Evolutionary conservation across 2,329 filamentous ascomycete genomes (phyloP).

Genomic region (Didymella pomorum): DNA sequence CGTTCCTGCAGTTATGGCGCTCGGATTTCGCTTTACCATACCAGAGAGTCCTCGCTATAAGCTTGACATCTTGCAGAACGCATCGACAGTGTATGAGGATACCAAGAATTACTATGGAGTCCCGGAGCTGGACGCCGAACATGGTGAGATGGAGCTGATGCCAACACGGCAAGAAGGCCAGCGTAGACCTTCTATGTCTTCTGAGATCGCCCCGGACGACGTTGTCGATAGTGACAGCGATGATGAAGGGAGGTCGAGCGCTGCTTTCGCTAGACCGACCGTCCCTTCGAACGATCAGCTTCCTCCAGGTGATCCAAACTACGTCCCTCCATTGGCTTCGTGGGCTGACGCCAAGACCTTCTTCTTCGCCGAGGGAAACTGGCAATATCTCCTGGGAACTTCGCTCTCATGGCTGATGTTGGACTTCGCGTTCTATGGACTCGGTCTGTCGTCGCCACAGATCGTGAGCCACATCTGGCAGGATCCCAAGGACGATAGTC

Average conservation of each 20-base stretch:
- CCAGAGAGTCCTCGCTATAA: slow-evolving; percentile 53
- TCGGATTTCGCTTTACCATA: slow-evolving; percentile 52
- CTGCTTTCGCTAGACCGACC: slow-evolving; percentile 16
- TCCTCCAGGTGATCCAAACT: slow-evolving; percentile 54
- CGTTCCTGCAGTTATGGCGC: slow-evolving; percentile 36
- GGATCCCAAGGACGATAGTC: slow-evolving; percentile 22
- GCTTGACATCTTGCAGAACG: slow-evolving; percentile 51
- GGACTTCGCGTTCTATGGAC: slow-evolving; percentile 50
- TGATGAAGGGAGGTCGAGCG: slow-evolving; percentile 28
- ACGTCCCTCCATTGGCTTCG: slow-evolving; percentile 52
- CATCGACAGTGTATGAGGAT: slow-evolving; percentile 42
- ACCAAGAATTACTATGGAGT: slow-evolving; percentile 45
- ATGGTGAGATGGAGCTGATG: slow-evolving; percentile 42
- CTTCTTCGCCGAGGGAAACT: slow-evolving; percentile 48
- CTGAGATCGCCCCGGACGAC: slow-evolving; percentile 40
- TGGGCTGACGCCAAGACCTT: slow-evolving; percentile 44
- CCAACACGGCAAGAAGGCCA: slow-evolving; percentile 16
- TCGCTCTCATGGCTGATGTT: slow-evolving; percentile 48
- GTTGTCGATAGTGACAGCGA: slow-evolving; percentile 39
- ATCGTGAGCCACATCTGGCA: slow-evolving; percentile 48
- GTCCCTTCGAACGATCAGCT: slow-evolving; percentile 16
- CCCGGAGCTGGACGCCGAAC: slow-evolving; percentile 35
- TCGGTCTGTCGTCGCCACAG: slow-evolving; percentile 48
- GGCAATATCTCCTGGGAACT: slow-evolving; percentile 49
- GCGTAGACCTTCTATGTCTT: slow-evolving; percentile 32